Base-by-base conservation (phyloP, 352 stramenopile species). In the Pythium plurisporium region DNA sequence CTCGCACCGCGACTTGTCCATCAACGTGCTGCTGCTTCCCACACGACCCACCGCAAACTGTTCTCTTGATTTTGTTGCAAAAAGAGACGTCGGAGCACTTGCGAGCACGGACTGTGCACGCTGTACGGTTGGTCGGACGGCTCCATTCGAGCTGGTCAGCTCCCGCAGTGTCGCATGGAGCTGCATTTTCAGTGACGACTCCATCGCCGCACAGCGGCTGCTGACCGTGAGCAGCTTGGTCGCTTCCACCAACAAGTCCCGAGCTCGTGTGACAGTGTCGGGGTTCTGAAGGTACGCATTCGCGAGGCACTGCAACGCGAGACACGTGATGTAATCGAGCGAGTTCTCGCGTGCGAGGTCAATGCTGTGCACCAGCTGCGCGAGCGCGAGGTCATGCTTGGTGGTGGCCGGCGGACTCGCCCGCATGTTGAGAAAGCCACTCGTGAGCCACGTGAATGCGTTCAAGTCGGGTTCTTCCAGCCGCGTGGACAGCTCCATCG, bases 391-490 rank as follows among this genome's bases (percentile, higher is more conserved):
- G 5, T 49, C 42, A 23, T 65, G 40, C 52, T 62, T 60, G 5
- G 30, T 42, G 12, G 53, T 26, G 4, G n/a, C 31, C 38, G 11
- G 56, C 29, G 1, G 56, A 44, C 4, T 6, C 38, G 9, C 51
- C 15, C 76, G 61, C 1, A 73, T 37, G 30, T 82, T 78, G 33
- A 82, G 73, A 54, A 73, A 79, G 0, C 67, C 73, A 30, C 71
- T 79, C 3, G 65, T 60, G 30, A 83, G 60, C 73, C 68, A 83
- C 40, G 73, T 68, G 31, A 83, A 65, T 4, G 69, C 61, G 31
- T 65, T 47, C 34, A 83, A 47, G 51, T 83, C 73, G 0, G 73
- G 73, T 19, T 83, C 73, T 31, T 83, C 70, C 0, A 83, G 63
- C 9, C 65, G 62, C 25, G 59, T 47, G 0, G 73, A 51, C 3